Conservation (phyloP, 495 filamentous ascomycete species). For the Penicillium atrosanguineum region DNA sequence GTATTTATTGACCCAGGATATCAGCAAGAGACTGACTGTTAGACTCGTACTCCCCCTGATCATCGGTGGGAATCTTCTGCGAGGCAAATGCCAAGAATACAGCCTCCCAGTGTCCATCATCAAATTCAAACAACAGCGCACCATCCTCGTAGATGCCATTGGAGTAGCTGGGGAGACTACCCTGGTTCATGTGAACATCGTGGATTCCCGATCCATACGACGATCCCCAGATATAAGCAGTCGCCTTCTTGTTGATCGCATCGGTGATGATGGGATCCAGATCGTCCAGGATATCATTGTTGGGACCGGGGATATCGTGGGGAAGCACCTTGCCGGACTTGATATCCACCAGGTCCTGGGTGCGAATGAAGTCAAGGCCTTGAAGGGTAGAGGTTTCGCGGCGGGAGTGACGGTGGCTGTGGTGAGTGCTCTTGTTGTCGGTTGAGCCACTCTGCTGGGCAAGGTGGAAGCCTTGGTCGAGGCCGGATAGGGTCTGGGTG, state of each 20-base stretch:
- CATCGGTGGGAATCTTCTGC: conserved; percentile 22
- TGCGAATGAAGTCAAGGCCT: conserved; percentile 28
- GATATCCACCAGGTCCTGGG: conserved; percentile 19
- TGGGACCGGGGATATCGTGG: conserved; percentile 17
- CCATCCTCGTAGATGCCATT: conserved; percentile 42
- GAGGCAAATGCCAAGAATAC: conserved; percentile 27
- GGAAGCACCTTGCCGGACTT: conserved; percentile 21
- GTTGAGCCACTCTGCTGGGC: conserved; percentile 1
- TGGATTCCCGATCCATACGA: conserved; percentile 39
- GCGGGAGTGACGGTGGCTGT: conserved; percentile 8
- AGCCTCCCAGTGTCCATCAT: conserved; percentile 25
- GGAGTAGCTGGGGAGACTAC: conserved; percentile 29
- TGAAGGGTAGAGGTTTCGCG: conserved; percentile 14
- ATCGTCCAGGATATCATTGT: conserved; percentile 34
- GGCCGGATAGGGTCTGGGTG: conserved; percentile 15
- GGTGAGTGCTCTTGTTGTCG: not conserved
- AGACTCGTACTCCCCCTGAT: conserved; percentile 14
- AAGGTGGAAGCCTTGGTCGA: conserved; percentile 26
- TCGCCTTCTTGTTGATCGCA: conserved; percentile 32
- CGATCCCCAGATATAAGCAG: conserved; percentile 33
- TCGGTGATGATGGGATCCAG: conserved; percentile 33
- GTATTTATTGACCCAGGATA: conserved; percentile 14
- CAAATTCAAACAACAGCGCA: conserved; percentile 37
- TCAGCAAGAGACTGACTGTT: conserved; percentile 21
- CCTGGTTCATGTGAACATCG: conserved; percentile 47